phyloP scores from a whole-genome alignment of 2,329 filamentous ascomycete genomes.

The Hymenotorrendiella dingleyae region DNA sequence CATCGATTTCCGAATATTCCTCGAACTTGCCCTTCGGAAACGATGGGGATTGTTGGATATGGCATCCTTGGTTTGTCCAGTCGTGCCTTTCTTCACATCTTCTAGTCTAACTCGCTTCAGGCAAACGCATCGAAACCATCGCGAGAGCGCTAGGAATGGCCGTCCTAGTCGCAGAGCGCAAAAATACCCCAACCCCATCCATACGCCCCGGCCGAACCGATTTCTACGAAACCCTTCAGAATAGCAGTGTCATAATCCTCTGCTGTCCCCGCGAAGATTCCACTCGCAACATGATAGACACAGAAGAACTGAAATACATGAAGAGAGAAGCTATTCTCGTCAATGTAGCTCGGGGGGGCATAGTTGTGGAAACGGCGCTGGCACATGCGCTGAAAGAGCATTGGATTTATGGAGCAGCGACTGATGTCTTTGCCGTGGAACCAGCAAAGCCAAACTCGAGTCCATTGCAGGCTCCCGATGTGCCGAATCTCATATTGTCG shows the following conservation, averaged over 20 bases:
- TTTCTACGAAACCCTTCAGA: constrained; percentile 16
- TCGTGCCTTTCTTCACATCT: no score
- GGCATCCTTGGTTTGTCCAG: no score
- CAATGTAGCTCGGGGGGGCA: constrained; percentile 30
- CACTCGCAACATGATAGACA: constrained; percentile 24
- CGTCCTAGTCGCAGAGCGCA: constrained; percentile 20
- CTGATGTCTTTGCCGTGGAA: constrained; percentile 30
- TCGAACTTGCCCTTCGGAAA: constrained; percentile 20
- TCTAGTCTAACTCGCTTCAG: no score
- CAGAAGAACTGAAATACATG: constrained; percentile 21
- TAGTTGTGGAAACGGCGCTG: constrained; percentile 29
- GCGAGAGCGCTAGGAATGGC: constrained; percentile 19
- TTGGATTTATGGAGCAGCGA: constrained; percentile 26
- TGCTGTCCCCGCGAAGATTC: constrained; percentile 18
- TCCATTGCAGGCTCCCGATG: constrained; percentile 21
- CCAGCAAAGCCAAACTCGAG: constrained; percentile 36
- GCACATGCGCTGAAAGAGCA: constrained; percentile 24
- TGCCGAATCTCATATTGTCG: constrained; percentile 41
- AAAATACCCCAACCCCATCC: constrained; percentile 3
- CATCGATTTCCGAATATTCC: constrained; percentile 18
- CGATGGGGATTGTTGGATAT: constrained; percentile 26
- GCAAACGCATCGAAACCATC: constrained; percentile 22
- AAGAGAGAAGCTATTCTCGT: constrained; percentile 20
- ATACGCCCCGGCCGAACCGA: constrained; percentile 13
- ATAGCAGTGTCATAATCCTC: constrained; percentile 19